These are phyloP conservation scores for Penicillium sp. DNA, from an alignment of 2,329 filamentous ascomycete genomes.

Conservation along the genomic window DNA sequence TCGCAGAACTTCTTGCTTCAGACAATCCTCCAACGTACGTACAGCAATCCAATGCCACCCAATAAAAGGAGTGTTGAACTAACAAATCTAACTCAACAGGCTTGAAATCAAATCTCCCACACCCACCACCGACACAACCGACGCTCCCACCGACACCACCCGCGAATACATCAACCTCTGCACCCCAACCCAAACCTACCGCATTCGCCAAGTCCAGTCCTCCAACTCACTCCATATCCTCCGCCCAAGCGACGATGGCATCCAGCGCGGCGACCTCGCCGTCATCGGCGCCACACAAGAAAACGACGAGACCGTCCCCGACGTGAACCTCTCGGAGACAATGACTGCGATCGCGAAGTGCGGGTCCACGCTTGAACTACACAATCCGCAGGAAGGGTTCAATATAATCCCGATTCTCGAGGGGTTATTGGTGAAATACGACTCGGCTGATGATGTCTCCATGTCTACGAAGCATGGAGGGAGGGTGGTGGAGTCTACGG, in stretches of 20 bases:
- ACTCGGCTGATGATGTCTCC: no score
- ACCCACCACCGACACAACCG: no score
- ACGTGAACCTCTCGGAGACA: constrained; percentile 23
- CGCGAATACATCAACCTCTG: constrained; percentile 49
- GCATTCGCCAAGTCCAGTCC: constrained; percentile 56
- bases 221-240: constrained; percentile 55
- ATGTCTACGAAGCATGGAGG: no score
- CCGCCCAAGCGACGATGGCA: constrained; percentile 39
- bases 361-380: constrained; percentile 39
- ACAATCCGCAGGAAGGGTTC: constrained; percentile 26
- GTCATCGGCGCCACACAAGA: constrained; percentile 13
- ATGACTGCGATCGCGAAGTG: constrained; percentile 40
- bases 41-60: no score
- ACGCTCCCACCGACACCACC: no score
- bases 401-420: constrained; percentile 26
- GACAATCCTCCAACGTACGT: no score
- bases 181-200: constrained; percentile 49
- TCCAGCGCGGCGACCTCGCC: constrained; percentile 24
- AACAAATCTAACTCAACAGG: constrained; percentile 25
- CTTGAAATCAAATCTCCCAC: constrained; percentile 39
- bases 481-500: no score
- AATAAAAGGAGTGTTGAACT: no score
- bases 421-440: no score
- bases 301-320: no score
- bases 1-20: no score